Evolutionary conservation across 495 filamentous ascomycete genomes (phyloP).

Genomic region (Aspergillus mulundensis): DNA sequence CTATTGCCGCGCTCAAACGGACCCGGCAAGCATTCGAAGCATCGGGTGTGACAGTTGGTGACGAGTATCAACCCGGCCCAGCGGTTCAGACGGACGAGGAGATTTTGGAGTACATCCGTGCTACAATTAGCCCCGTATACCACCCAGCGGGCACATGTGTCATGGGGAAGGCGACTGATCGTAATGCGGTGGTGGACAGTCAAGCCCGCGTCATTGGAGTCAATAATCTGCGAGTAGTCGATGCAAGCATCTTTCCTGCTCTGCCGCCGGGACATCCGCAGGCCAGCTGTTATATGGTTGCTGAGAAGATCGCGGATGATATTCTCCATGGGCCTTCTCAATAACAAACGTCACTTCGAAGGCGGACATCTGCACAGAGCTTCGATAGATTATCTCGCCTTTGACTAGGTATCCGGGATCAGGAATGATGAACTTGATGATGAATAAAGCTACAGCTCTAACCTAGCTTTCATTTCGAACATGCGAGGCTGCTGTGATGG

Average conservation of each 20-base stretch:
- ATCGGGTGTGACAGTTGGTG: conserved; percentile 36
- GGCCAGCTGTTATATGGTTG: conserved; percentile 39
- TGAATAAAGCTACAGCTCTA: too few species aligned
- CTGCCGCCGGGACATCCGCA: conserved; percentile 55
- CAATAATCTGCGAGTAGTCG: conserved; percentile 52
- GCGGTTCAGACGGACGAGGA: conserved; percentile 46
- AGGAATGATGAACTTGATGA: too few species aligned
- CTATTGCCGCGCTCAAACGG: conserved; percentile 49
- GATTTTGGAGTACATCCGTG: conserved; percentile 43
- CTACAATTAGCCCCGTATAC: conserved; percentile 42
- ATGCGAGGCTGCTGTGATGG: too few species aligned
- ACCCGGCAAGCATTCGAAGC: conserved; percentile 35
- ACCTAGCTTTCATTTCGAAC: too few species aligned
- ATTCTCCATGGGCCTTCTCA: neutral
- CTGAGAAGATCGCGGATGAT: conserved; percentile 5
- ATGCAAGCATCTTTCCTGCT: conserved; percentile 54
- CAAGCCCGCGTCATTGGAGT: conserved; percentile 49
- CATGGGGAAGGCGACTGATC: conserved; percentile 45
- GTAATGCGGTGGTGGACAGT: conserved; percentile 52
- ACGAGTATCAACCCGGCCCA: conserved; percentile 49
- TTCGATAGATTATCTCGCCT: too few species aligned
- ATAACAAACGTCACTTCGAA: too few species aligned
- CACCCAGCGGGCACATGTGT: conserved; percentile 51
- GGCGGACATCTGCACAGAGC: too few species aligned
- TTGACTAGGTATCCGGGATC: too few species aligned